Conservation (phyloP, 257 asterid species). For the Paulownia fortunei region DNA sequence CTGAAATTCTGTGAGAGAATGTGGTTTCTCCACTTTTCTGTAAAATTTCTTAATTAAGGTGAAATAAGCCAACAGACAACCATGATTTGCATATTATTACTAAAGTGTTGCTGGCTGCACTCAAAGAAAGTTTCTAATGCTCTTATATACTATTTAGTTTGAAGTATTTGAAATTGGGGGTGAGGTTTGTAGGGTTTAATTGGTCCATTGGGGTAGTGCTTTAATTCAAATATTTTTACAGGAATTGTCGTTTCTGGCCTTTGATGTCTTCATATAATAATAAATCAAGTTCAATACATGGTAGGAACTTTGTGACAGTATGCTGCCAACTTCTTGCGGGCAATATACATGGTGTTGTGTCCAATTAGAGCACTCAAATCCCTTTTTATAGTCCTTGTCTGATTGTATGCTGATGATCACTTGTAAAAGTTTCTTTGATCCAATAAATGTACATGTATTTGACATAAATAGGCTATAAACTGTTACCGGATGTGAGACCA, state of each 20-base stretch:
- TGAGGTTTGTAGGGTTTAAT: slow-evolving; percentile 8
- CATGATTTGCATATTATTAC: slow-evolving; percentile 21
- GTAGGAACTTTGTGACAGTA: slow-evolving; percentile 3
- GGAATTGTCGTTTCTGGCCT: not conserved
- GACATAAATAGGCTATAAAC: not conserved
- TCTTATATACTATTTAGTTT: not conserved
- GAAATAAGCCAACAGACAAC: not conserved
- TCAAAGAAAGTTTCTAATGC: not conserved
- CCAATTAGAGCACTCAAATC: slow-evolving; percentile 14
- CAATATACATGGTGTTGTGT: not conserved
- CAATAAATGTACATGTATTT: not conserved
- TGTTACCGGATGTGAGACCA: slow-evolving; percentile 18
- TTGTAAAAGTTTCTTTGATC: not conserved
- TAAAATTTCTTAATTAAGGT: not conserved
- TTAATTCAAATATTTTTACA: not conserved
- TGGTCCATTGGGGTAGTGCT: not conserved
- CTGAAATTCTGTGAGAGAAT: not conserved
- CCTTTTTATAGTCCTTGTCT: not conserved
- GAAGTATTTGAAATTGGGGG: not conserved
- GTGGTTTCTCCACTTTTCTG: not conserved
- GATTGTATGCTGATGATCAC: slow-evolving; percentile 10
- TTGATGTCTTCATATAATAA: not conserved
- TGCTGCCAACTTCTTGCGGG: slow-evolving; percentile 9
- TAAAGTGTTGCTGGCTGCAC: not conserved
- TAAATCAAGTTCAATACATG: too few species aligned